phyloP scores from a whole-genome alignment of 164 flowering plant genomes.

The Nymphaea colorata region DNA sequence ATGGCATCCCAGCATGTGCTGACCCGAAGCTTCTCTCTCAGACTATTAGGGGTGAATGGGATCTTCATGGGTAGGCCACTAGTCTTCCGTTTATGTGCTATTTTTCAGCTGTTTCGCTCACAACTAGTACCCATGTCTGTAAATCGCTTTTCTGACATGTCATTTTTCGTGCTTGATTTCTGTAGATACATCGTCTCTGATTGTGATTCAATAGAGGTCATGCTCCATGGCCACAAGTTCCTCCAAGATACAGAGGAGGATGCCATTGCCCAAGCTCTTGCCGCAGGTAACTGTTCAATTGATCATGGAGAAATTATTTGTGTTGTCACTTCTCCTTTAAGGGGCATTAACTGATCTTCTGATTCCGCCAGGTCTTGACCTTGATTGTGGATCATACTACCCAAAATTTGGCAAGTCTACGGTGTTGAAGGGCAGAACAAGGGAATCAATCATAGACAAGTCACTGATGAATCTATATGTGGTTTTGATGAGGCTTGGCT shows the following conservation, averaged over 20 bases:
- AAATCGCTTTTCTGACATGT: too few relatives aligned
- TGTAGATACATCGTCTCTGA: conserved; percentile 30
- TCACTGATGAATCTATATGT: conserved; percentile 23
- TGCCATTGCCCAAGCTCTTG: conserved; percentile 22
- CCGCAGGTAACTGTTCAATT: conserved; percentile 13
- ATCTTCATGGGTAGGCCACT: conserved; percentile 42
- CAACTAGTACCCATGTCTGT: not conserved
- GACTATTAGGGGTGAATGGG: conserved; percentile 42
- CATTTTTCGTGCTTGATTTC: too few relatives aligned
- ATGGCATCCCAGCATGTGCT: conserved; percentile 67
- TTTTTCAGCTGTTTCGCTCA: not conserved
- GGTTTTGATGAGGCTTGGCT: conserved; percentile 33
- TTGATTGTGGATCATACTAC: conserved; percentile 36
- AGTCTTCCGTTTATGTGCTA: not conserved
- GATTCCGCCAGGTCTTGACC: conserved; percentile 27
- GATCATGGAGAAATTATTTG: not conserved
- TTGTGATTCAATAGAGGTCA: conserved; percentile 29
- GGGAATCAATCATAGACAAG: conserved; percentile 19
- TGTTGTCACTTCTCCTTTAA: not conserved
- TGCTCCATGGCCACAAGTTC: conserved; percentile 16
- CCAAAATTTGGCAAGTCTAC: conserved; percentile 15
- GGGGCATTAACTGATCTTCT: not conserved
- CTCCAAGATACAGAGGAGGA: conserved; percentile 16
- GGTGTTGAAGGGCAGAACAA: conserved; percentile 14
- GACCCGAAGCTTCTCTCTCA: conserved; percentile 38